phyloP scores from a whole-genome alignment of 2,329 filamentous ascomycete genomes.

The Stemphylium beticola region DNA sequence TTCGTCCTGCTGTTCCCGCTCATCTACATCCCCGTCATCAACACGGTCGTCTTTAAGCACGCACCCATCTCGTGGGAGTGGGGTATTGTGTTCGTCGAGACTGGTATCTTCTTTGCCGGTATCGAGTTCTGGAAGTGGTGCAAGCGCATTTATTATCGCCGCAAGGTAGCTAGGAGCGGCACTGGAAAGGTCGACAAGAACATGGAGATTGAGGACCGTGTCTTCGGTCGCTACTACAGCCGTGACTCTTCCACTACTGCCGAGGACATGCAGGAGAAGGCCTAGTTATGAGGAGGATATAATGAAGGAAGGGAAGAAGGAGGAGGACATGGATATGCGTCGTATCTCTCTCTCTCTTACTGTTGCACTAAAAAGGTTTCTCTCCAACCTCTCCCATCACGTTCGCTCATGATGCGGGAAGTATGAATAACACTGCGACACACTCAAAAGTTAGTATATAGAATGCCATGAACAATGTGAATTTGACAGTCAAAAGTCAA shows the following conservation, averaged over 20 bases:
- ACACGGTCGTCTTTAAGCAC: conserved; percentile 70
- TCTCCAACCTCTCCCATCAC: no score
- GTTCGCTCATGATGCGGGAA: no score
- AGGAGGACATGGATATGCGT: neutral
- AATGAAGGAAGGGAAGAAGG: neutral
- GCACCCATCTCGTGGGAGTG: conserved; percentile 72
- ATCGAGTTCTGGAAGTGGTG: conserved; percentile 71
- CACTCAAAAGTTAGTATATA: conserved; percentile 1
- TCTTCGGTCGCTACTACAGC: conserved; percentile 26
- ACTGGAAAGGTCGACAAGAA: conserved; percentile 18
- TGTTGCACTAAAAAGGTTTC: neutral
- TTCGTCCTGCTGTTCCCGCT: conserved; percentile 56
- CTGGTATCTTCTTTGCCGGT: conserved; percentile 67
- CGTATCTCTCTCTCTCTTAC: neutral
- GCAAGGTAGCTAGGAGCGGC: conserved; percentile 19
- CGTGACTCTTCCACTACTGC: neutral
- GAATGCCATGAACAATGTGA: neutral
- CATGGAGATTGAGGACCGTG: conserved; percentile 26
- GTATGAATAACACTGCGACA: neutral
- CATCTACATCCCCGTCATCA: conserved; percentile 71
- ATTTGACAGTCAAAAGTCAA: neutral
- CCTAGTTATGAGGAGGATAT: neutral
- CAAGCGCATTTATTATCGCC: conserved; percentile 59
- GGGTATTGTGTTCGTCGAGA: conserved; percentile 68
- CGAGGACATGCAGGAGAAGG: conserved; percentile 6